A percentile compares a stretch with the other conserved stretches of the same genome.
These are phyloP conservation scores for Starmerella stellata DNA, from an alignment of 805 yeast species.

Conservation along the genomic window DNA sequence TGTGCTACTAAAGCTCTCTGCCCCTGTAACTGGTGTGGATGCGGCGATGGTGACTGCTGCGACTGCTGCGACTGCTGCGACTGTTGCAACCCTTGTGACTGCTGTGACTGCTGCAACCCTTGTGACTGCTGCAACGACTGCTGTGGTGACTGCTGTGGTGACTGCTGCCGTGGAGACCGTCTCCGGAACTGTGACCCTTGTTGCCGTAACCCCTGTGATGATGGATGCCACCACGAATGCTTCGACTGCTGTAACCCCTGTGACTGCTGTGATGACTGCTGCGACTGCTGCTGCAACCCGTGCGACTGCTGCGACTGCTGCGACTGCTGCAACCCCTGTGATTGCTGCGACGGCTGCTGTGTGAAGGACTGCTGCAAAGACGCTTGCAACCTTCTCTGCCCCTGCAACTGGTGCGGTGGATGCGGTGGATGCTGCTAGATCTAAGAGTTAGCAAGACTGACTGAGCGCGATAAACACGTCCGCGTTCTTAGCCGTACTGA, in stretches of 20 bases:
- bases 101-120: constrained; percentile 1
- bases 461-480: too few species aligned
- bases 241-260: constrained; percentile 1
- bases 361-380: neutral
- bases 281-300: constrained; percentile 1
- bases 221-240: neutral
- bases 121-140: constrained; percentile 2
- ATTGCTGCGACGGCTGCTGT: constrained; percentile 2
- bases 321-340: constrained; percentile 4
- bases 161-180: constrained; percentile 2
- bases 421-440: neutral
- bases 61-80: neutral
- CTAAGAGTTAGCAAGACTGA: too few species aligned
- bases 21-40: constrained; percentile 10
- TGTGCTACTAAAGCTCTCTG: constrained; percentile 9
- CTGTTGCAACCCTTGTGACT: neutral
- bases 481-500: too few species aligned
- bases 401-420: constrained; percentile 3
- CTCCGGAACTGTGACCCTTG: neutral
- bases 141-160: constrained; percentile 3
- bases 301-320: constrained; percentile 2
- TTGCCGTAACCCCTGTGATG: constrained; percentile 1
- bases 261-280: too few species aligned
- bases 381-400: neutral
- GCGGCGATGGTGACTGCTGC: constrained; percentile 3